Percentiles rank a stretch among this genome's conserved stretches.
phyloP scores from a whole-genome alignment of 1,284 basidiomycete species.

The Ganoderma meredithae region DNA sequence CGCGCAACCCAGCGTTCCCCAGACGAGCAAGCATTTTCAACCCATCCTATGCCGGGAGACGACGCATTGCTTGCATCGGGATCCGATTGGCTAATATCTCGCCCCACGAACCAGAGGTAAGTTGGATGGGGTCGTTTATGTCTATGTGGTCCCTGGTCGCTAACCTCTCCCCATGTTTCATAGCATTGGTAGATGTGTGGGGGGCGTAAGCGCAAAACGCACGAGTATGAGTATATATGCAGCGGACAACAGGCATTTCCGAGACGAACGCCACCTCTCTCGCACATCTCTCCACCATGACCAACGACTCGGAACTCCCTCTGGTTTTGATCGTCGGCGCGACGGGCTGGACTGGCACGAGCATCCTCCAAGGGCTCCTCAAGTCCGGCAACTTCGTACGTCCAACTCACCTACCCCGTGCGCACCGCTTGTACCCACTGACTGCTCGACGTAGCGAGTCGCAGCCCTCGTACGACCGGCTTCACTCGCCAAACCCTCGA shows the following conservation, averaged over 20 bases:
- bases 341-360: constrained; percentile 28
- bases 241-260: background rate
- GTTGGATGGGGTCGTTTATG: background rate
- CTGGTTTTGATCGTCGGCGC: constrained; percentile 33
- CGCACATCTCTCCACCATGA: background rate
- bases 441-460: constrained; percentile 12
- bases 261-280: background rate
- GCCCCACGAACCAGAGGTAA: background rate
- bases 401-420: background rate
- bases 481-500: constrained; percentile 21
- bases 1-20: background rate
- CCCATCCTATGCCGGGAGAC: background rate
- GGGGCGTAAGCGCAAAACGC: background rate
- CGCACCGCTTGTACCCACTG: background rate
- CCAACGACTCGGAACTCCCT: constrained; percentile 8
- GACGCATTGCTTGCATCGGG: background rate
- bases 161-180: background rate
- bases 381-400: constrained; percentile 21
- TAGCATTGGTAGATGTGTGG: too few species aligned
- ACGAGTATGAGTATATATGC: background rate
- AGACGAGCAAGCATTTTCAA: background rate
- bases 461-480: constrained; percentile 24
- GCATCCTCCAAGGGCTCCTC: constrained; percentile 27
- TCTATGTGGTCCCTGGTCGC: background rate
- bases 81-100: background rate